Evolutionary conservation across 2,329 filamentous ascomycete species (phyloP).

Genomic region (Phialocephala subalpina): DNA sequence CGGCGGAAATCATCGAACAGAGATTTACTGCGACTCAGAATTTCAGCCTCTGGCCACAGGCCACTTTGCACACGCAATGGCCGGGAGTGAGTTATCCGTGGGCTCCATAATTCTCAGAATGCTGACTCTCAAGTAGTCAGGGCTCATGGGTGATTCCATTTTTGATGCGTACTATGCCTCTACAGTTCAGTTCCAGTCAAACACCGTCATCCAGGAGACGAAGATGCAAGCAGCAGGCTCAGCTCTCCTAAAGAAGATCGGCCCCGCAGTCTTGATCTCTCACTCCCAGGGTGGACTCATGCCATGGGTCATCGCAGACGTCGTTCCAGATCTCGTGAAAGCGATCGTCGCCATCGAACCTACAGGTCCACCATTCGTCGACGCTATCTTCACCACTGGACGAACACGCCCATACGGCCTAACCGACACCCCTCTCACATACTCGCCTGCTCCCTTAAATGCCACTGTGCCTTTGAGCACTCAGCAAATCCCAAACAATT

Average conservation of each 20-base stretch:
- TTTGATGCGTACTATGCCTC: conserved; percentile 47
- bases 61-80: conserved; percentile 50
- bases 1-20: conserved; percentile 36
- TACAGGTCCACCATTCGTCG: conserved; percentile 55
- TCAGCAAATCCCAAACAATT: conserved; percentile 39
- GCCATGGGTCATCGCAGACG: conserved; percentile 52
- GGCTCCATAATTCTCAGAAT: not conserved
- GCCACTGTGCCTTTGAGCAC: conserved; percentile 46
- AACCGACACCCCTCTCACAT: conserved; percentile 56
- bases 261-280: conserved; percentile 32
- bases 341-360: conserved; percentile 56
- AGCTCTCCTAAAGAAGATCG: conserved; percentile 38
- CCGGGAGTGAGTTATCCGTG: conserved; percentile 43
- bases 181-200: conserved; percentile 48
- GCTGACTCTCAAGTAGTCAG: conserved; percentile 22
- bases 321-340: conserved; percentile 50
- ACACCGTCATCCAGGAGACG: conserved; percentile 47
- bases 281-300: conserved; percentile 55
- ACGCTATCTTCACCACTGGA: conserved; percentile 47
- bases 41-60: conserved; percentile 43
- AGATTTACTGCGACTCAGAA: conserved; percentile 40
- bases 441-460: conserved; percentile 51
- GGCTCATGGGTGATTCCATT: conserved; percentile 33
- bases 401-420: conserved; percentile 52
- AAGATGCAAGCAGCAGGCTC: conserved; percentile 50